These are phyloP conservation scores for Leccinum griseonigrum DNA, from an alignment of 1,284 basidiomycete genomes.

Conservation along the genomic window DNA sequence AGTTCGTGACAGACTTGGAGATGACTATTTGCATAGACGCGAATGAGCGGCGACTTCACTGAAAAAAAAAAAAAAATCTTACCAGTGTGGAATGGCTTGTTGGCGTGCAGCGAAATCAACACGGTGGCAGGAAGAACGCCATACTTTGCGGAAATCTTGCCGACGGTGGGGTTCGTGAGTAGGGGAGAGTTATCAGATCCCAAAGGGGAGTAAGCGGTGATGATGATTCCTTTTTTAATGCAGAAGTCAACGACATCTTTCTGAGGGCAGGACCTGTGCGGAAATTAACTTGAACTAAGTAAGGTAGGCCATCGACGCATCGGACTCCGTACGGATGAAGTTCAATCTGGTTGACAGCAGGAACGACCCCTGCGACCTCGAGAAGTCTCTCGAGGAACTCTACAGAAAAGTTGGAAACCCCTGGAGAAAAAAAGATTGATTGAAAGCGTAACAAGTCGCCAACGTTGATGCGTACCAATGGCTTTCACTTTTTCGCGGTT, in stretches of 20 bases:
- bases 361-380: conserved; percentile 57
- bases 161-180: conserved; percentile 51
- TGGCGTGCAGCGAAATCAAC: conserved; percentile 34
- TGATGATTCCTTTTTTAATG: conserved; percentile 55
- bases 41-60: not conserved
- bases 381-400: conserved; percentile 58
- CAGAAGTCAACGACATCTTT: conserved; percentile 62
- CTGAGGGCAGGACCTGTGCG: conserved; percentile 56
- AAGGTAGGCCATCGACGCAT: not conserved
- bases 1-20: conserved; percentile 55
- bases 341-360: conserved; percentile 80
- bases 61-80: conserved; percentile 8
- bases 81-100: conserved; percentile 51
- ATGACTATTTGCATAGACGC: conserved; percentile 40
- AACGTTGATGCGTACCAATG: conserved; percentile 44
- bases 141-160: conserved; percentile 53
- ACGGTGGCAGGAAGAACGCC: conserved; percentile 5
- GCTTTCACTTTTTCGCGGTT: conserved; percentile 54
- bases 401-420: conserved; percentile 69
- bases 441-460: not conserved
- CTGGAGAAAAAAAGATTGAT: conserved; percentile 24
- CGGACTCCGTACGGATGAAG: conserved; percentile 53
- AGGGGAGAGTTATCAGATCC: conserved; percentile 78
- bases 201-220: conserved; percentile 76
- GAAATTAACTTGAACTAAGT: conserved; percentile 4